Percentiles rank a stretch among this genome's conserved stretches.
Conservation (phyloP, 345 rosid species). For the Trapa incisa region DNA sequence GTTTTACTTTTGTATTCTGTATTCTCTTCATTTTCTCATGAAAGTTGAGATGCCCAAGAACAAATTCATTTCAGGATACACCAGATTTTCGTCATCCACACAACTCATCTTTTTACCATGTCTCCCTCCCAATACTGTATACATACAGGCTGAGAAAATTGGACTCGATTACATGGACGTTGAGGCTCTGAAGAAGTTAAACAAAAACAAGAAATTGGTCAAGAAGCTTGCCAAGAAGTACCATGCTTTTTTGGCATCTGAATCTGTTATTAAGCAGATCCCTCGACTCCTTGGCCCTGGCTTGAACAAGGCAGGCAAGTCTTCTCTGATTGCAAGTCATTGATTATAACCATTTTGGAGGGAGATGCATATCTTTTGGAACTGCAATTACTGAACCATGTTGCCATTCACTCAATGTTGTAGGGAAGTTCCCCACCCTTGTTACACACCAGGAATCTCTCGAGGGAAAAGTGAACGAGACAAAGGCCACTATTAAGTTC, state of each 20-base stretch:
- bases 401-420: background rate
- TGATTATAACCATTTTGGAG: too few species aligned
- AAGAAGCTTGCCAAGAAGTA: too few species aligned
- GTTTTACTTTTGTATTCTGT: too few species aligned
- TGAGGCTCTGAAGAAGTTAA: too few species aligned
- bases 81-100: background rate
- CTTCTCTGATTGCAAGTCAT: background rate
- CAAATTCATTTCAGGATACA: conserved; percentile 12
- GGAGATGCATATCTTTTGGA: too few species aligned
- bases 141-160: too few species aligned
- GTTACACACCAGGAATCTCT: conserved; percentile 64
- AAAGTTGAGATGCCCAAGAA: too few species aligned
- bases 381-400: background rate
- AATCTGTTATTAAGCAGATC: too few species aligned
- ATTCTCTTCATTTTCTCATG: too few species aligned
- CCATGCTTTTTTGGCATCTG: too few species aligned
- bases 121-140: conserved; percentile 6
- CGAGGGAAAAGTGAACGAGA: conserved; percentile 65
- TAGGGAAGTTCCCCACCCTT: conserved; percentile 75
- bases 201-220: too few species aligned
- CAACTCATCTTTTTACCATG: conserved; percentile 22
- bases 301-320: conserved; percentile 39
- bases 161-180: too few species aligned
- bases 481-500: conserved; percentile 5
- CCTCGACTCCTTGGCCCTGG: conserved; percentile 18